Evolutionary conservation across 805 yeast genomes (phyloP).

Genomic region (Cyberlindnera veronae): DNA sequence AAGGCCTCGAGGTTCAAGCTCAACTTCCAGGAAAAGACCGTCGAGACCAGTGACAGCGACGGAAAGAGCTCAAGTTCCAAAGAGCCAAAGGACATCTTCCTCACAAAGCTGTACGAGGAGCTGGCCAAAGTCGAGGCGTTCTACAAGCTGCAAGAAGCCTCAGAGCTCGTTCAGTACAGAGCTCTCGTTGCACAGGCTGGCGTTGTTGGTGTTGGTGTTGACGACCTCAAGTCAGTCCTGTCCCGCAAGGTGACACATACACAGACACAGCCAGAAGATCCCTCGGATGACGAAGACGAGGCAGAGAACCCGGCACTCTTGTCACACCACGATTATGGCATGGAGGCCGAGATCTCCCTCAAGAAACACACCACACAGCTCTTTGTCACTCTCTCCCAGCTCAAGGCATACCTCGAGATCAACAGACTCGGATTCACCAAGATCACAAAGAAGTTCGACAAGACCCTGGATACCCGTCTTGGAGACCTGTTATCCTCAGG

Average conservation of each 20-base stretch:
- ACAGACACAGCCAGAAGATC: too few species aligned
- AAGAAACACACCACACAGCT: constrained; percentile 59
- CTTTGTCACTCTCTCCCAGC: constrained; percentile 73
- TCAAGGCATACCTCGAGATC: constrained; percentile 78
- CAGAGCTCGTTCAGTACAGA: constrained; percentile 43
- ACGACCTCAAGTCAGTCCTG: constrained; percentile 23
- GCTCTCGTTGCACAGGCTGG: constrained; percentile 46
- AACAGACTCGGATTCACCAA: constrained; percentile 85
- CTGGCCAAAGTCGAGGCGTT: constrained; percentile 50
- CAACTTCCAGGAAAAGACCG: constrained; percentile 12
- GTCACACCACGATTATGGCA: constrained; percentile 45
- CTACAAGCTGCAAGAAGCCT: constrained; percentile 44
- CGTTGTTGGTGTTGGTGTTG: too few species aligned
- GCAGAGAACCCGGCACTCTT: constrained; percentile 47
- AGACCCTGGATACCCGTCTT: constrained; percentile 59
- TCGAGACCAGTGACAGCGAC: constrained; percentile 27
- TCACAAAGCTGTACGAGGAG: constrained; percentile 45
- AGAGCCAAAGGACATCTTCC: constrained; percentile 41
- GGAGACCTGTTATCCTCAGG: constrained; percentile 42
- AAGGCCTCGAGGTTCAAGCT: constrained; percentile 10
- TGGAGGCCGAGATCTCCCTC: constrained; percentile 57
- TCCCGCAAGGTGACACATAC: constrained; percentile 24
- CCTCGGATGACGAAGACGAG: constrained; percentile 34
- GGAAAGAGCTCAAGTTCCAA: neutral
- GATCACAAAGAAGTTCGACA: constrained; percentile 87